phyloP scores from a whole-genome alignment of 2,329 filamentous ascomycete species.

The Arthrobotrys musiformis region DNA sequence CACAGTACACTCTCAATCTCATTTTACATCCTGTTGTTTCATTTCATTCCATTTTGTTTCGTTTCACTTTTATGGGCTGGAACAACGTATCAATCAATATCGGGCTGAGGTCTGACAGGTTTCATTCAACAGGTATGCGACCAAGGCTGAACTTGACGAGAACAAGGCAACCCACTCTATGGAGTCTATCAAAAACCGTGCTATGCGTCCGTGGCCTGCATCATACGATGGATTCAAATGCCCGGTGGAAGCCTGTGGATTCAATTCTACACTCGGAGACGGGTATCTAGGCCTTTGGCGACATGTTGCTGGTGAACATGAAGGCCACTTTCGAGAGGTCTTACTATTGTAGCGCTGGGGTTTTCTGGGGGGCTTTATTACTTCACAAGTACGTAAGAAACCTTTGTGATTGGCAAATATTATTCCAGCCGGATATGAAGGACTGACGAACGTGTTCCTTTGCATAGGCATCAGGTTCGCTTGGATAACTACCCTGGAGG shows the following conservation, averaged over 20 bases:
- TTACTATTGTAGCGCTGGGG: conserved; percentile 20
- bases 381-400: neutral
- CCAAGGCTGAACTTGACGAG: conserved; percentile 5
- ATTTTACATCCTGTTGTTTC: no score
- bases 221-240: conserved; percentile 30
- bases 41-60: neutral
- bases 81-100: neutral
- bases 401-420: no score
- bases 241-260: neutral
- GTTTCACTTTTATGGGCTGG: neutral
- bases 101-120: neutral
- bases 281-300: conserved; percentile 36
- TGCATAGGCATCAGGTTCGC: no score
- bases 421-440: no score
- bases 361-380: neutral
- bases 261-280: conserved; percentile 14
- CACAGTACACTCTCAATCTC: no score
- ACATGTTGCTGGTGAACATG: conserved; percentile 29
- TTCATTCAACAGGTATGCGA: neutral
- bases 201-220: conserved; percentile 38
- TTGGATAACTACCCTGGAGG: no score
- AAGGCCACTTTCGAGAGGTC: conserved; percentile 11
- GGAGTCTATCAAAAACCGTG: conserved; percentile 25
- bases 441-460: no score
- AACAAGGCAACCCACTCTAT: conserved; percentile 28